Percentiles rank a stretch among this genome's conserved stretches.
Conservation (phyloP, 2,329 filamentous ascomycete species). For the Aspergillus sp. region DNA sequence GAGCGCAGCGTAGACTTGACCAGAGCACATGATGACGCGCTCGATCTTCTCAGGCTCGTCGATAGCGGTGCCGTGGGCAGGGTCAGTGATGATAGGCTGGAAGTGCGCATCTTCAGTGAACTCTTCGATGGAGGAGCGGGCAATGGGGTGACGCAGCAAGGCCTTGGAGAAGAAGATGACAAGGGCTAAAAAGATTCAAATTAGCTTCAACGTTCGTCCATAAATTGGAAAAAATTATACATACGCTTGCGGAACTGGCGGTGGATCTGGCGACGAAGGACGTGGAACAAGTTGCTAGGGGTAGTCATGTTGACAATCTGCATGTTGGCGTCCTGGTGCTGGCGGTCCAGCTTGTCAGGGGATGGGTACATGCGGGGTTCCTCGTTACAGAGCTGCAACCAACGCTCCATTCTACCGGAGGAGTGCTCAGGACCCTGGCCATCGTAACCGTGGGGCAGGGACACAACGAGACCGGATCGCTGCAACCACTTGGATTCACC, state of each 20-base stretch:
- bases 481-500: conserved; percentile 99
- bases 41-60: conserved; percentile 81
- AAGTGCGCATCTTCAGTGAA: conserved; percentile 91
- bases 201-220: conserved; percentile 9
- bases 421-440: conserved; percentile 98
- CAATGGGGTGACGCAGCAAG: conserved; percentile 86
- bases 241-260: conserved; percentile 98
- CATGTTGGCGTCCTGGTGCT: conserved; percentile 99
- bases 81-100: conserved; percentile 91
- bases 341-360: conserved; percentile 83
- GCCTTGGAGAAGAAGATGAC: conserved; percentile 99
- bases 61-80: conserved; percentile 73
- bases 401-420: conserved; percentile 93
- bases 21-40: conserved; percentile 88
- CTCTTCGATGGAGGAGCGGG: conserved; percentile 83
- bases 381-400: conserved; percentile 95
- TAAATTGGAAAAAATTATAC: conserved; percentile 29
- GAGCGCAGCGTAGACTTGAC: conserved; percentile 88
- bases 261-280: conserved; percentile 95
- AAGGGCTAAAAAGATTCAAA: conserved; percentile 55
- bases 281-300: conserved; percentile 93
- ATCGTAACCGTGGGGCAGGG: conserved; percentile 94
- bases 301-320: conserved; percentile 98
- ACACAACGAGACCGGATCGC: conserved; percentile 93
- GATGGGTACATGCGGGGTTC: conserved; percentile 90